Evolutionary conservation across 768 basidiomycete species (phyloP), one percentile per base, ranked within the genome.

Genomic region (Tricholoma sp.): DNA sequence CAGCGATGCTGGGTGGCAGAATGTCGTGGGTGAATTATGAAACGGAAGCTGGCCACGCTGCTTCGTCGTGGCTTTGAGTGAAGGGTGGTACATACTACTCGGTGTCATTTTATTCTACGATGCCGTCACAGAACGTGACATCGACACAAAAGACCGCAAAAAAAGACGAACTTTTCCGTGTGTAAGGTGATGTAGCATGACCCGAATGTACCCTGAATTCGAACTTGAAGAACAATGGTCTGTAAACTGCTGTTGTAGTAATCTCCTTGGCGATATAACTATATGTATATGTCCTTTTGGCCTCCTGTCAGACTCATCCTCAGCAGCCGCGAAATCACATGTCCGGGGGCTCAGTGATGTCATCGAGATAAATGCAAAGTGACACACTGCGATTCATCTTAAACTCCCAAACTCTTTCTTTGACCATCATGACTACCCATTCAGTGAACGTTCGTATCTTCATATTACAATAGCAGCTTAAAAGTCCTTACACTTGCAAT

Each of bases 401-500:
- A n/a, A n/a, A 11, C n/a, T 37, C 49, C 46, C 35, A 55, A 41
- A 50, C 60, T 69, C 62, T 55, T 56, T 55, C 62, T 56, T 53
- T 59, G 35, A 69, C 72, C 69, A 75, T 64, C 71, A 79, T 76
- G 76, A 29, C 39, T 8, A 59, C 71, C 47, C 68, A 77, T 66
- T 66, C 78, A 57, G 78, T 82, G 43, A 69, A 79, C 59, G 83
- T 83, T 61, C 22, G 76, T 67, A 11, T 16, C 35, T 21, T 43
- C 31, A 29, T 3, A 0, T 37, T 46, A 27, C 16, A 22, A 35
- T 29, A 27, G 8, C 45, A 3, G 47, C 14, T 19, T 16, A n/a
- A n/a, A n/a, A n/a, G n/a, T n/a, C n/a, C n/a, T n/a, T 7, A 12
- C 9, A 57, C 49, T 27, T 50, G 6, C 54, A 29, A 5, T n/a